Conservation (phyloP, 805 yeast species). For the Lipomyces sp. region DNA sequence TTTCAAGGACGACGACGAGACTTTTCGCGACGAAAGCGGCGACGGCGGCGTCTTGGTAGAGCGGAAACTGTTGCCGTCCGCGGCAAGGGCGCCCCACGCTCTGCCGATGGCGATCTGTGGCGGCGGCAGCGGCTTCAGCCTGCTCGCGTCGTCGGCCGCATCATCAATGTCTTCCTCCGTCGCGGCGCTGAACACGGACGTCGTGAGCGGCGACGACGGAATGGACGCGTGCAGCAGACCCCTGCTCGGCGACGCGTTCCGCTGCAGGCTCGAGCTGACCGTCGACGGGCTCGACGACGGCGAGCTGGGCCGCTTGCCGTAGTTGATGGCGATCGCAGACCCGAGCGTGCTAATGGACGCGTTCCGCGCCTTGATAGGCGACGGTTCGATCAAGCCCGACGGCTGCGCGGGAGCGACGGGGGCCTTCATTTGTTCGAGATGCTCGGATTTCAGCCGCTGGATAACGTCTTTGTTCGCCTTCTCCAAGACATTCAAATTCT, state of each 20-base stretch:
- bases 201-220: slow-evolving; percentile 25
- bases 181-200: slow-evolving; percentile 16
- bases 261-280: slow-evolving; percentile 15
- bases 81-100: slow-evolving; percentile 1
- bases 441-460: slow-evolving; percentile 80
- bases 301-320: slow-evolving; percentile 14
- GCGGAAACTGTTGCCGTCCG: too few species aligned
- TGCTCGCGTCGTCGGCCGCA: background rate
- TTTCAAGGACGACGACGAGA: slow-evolving; percentile 4
- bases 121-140: background rate
- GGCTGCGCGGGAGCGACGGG: slow-evolving; percentile 18
- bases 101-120: background rate
- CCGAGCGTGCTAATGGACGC: slow-evolving; percentile 14
- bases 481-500: slow-evolving; percentile 85
- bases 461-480: slow-evolving; percentile 92
- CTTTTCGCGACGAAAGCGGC: slow-evolving; percentile 15
- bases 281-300: slow-evolving; percentile 27
- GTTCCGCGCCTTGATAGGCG: slow-evolving; percentile 25
- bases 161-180: background rate
- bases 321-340: slow-evolving; percentile 6
- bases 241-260: slow-evolving; percentile 23
- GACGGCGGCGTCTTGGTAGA: slow-evolving; percentile 13
- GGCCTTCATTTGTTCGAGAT: slow-evolving; percentile 50
- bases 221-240: slow-evolving; percentile 13
- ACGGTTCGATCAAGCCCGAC: slow-evolving; percentile 24